Base-by-base conservation (phyloP, 176 grass and related monocot species). In the Triticum monococcum region DNA sequence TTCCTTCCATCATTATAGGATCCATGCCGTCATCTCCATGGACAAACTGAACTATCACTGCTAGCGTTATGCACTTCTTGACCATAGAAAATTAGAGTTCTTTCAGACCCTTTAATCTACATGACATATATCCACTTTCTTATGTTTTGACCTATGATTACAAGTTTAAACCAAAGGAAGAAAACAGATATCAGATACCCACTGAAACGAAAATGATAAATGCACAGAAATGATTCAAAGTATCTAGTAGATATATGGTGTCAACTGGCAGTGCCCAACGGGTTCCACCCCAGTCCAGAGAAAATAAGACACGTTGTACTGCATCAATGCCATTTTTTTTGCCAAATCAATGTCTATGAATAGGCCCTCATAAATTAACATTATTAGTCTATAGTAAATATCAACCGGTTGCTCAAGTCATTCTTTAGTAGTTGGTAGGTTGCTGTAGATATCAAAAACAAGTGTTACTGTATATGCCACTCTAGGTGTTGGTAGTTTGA, bases 21-120 rank as follows among this genome's bases (percentile, higher is more conserved):
- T 98, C 95, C 93, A 98, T 92, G 77, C 95, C 95, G 92, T 98
- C 95, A 87, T 98, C 95, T 90, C 95, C 95, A 81, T 98, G 95
- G 43, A 90, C 32, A 80, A 98, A 98, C 60, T 98, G 95, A 87
- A 98, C 89, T 87, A 98, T 87, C 91, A 64, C 93, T 91, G 52
- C 87, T 98, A 82, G 93, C 93, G 90, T 92, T 98, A 28, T 93
- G 89, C 20, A 98, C 93, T 72, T 93, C 95, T 78, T 95, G 87
- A 76, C 95, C 95, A 89, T 98, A 98, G 75, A 93, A 95, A 95
- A 77, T 11, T 91, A 92, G 54, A 98, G 86, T 87, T 98, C 95
- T 88, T 98, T 93, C 89, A 98, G 89, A 52, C 95, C 89, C 80
- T 98, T 98, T 73, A 98, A 90, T 90, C 95, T 87, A 16, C 95